Evolutionary conservation across 2,329 filamentous ascomycete genomes (phyloP), one percentile per base, ranked within the genome.

Genomic region (Sphaerulina vaccinii): DNA sequence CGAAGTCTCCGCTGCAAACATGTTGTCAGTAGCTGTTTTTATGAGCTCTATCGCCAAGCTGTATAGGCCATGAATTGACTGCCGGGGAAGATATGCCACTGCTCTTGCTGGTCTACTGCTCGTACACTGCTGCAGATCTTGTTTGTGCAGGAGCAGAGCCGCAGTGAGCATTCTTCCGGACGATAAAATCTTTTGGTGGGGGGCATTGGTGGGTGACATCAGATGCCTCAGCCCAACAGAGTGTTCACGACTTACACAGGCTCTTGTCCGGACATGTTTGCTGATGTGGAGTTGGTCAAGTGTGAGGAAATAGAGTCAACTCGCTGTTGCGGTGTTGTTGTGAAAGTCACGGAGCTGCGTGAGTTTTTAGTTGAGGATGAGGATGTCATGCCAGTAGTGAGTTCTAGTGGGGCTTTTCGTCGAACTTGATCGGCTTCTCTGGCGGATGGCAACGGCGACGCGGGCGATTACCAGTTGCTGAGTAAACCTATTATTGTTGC

Each of bases 1-100:
- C 75, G 68, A 77, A 77, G 69, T 79, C 76, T 68, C 75, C 75
- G 68, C 68, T 71, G 44, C 37, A 47, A 52, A 33, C 38, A 35
- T 36, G 38, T 45, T 38, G 58, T 65, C 52, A 65, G 63, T 56
- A 29, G 8, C 24, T 29, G 24, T n/a, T n/a, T n/a, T n/a, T n/a
- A n/a, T n/a, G n/a, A n/a, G n/a, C n/a, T 29, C 27, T 13, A 29
- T 13, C 13, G 27, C 27, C 7, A 29, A 29, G 27, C 27, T 29
- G 27, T 29, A 7, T 29, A 13, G 7, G 13, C 16, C 13, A 18
- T 18, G 16, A 7, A 11, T 5, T n/a, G 33, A 8, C 7, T 36
- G 16, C 5, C 15, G 36, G 10, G 36, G 36, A 38, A 18, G 18
- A 15, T 21, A 9, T 2, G 9, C 19, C 15, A 10, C 36, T 36